phyloP scores from a whole-genome alignment of 1,284 basidiomycete species.

The Fistulinella staudtii region DNA sequence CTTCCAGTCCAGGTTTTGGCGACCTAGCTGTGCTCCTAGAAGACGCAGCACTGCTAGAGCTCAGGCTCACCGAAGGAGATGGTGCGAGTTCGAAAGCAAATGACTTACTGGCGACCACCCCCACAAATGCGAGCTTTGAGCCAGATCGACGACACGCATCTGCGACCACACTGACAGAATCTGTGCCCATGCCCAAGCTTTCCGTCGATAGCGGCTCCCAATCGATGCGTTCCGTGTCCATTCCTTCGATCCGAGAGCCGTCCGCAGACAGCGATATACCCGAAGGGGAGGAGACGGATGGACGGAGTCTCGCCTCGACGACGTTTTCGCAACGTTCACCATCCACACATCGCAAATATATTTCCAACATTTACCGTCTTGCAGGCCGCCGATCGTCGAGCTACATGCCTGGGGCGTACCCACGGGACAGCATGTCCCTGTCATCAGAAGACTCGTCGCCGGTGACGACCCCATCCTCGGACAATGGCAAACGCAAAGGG shows the following conservation, averaged over 20 bases:
- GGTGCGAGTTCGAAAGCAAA: slow-evolving; percentile 22
- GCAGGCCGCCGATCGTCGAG: slow-evolving; percentile 36
- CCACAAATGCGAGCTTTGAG: slow-evolving; percentile 25
- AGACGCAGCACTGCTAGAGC: slow-evolving; percentile 49
- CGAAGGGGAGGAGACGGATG: slow-evolving; percentile 30
- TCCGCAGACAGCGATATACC: slow-evolving; percentile 26
- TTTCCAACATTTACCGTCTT: slow-evolving; percentile 44
- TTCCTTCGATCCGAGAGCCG: slow-evolving; percentile 32
- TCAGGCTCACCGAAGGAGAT: slow-evolving; percentile 43
- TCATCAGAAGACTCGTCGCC: slow-evolving; percentile 53
- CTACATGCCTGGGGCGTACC: slow-evolving; percentile 35
- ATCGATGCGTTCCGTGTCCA: slow-evolving; percentile 28
- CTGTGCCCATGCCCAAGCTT: slow-evolving; percentile 5
- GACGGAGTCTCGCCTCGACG: slow-evolving; percentile 31
- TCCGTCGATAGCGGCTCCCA: slow-evolving; percentile 21
- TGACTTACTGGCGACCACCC: slow-evolving; percentile 18
- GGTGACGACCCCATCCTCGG: slow-evolving; percentile 47
- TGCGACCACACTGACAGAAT: slow-evolving; percentile 20
- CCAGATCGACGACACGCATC: slow-evolving; percentile 20
- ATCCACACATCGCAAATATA: slow-evolving; percentile 42
- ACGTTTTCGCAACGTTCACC: slow-evolving; percentile 31
- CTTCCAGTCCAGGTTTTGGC: slow-evolving; percentile 40
- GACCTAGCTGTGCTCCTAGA: slow-evolving; percentile 48
- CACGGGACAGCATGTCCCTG: slow-evolving; percentile 49
- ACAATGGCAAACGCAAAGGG: slow-evolving; percentile 30